Evolutionary conservation across 1,284 basidiomycete species (phyloP).

Genomic region (Polyporus tsugae): DNA sequence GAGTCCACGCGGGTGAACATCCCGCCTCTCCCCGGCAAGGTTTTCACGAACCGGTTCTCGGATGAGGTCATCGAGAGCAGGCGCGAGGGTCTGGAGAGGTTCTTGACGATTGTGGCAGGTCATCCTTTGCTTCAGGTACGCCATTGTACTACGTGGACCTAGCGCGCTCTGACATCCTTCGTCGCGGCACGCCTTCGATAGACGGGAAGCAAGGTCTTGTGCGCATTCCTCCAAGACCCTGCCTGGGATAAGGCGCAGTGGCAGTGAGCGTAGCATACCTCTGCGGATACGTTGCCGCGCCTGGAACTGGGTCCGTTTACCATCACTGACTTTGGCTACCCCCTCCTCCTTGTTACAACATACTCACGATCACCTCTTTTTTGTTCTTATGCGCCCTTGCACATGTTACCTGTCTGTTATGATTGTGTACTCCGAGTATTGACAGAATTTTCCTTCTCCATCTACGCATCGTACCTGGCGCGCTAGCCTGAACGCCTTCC

Average conservation of each 20-base stretch:
- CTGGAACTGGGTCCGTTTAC: background rate
- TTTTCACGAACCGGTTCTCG: conserved; percentile 96
- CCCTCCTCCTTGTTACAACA: background rate
- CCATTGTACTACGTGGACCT: conserved; percentile 13
- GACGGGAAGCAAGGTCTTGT: conserved; percentile 98
- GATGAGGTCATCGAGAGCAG: conserved; percentile 96
- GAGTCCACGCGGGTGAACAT: conserved; percentile 98
- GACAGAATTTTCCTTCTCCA: background rate
- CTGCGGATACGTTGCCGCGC: background rate
- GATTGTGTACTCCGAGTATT: conserved; percentile 1
- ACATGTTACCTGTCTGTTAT: background rate
- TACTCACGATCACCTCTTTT: background rate
- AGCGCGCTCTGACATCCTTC: background rate
- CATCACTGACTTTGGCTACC: conserved; percentile 6
- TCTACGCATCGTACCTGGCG: background rate
- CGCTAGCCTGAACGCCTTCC: no score
- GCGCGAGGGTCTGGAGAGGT: conserved; percentile 94
- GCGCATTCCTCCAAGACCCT: conserved; percentile 95
- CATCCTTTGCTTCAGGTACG: conserved; percentile 94
- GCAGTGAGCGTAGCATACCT: conserved; percentile 38
- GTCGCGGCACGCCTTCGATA: conserved; percentile 42
- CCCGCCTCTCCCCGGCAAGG: conserved; percentile 95
- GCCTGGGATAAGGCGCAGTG: conserved; percentile 84
- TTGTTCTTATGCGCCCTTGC: background rate
- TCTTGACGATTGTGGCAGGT: conserved; percentile 95